Evolutionary conservation across 192 early-diverging fungal species (phyloP).

Genomic region (Diversispora epigaea): DNA sequence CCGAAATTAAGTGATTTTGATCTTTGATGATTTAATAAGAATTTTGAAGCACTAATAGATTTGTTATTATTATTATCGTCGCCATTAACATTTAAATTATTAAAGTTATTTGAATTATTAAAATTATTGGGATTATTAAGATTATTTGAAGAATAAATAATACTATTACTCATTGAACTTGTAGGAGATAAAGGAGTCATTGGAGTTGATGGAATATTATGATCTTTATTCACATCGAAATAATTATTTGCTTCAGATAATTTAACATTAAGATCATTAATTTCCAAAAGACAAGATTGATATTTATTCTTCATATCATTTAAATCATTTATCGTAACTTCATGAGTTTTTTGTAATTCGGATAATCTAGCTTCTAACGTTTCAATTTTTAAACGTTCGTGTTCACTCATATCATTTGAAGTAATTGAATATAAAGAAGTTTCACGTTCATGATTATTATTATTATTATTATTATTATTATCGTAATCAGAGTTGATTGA

Average conservation of each 20-base stretch:
- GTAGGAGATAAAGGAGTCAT: not conserved
- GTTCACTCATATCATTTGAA: not conserved
- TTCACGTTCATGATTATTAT: not conserved
- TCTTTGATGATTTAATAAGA: not conserved
- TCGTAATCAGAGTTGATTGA: not conserved
- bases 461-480: not conserved
- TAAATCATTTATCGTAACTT: slow-evolving; percentile 4
- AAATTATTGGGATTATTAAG: too few species aligned
- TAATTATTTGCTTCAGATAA: slow-evolving; percentile 1
- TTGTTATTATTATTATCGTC: not conserved
- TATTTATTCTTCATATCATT: slow-evolving; percentile 27
- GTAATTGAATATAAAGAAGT: not conserved
- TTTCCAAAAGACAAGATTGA: slow-evolving; percentile 24
- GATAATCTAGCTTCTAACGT: slow-evolving; percentile 13
- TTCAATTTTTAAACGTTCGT: not conserved
- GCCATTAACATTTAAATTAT: not conserved
- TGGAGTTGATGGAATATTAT: not conserved
- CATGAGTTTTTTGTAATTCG: slow-evolving; percentile 22
- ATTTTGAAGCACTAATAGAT: not conserved
- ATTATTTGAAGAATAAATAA: too few species aligned
- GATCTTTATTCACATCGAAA: not conserved
- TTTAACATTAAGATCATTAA: slow-evolving; percentile 7
- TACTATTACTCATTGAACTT: too few species aligned
- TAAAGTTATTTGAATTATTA: too few species aligned
- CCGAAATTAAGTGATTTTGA: slow-evolving; percentile 23